A percentile compares a stretch with the other conserved stretches of the same genome.
These are phyloP conservation scores for Stereocaulon alpinum DNA, from an alignment of 495 filamentous ascomycete species.

Conservation along the genomic window DNA sequence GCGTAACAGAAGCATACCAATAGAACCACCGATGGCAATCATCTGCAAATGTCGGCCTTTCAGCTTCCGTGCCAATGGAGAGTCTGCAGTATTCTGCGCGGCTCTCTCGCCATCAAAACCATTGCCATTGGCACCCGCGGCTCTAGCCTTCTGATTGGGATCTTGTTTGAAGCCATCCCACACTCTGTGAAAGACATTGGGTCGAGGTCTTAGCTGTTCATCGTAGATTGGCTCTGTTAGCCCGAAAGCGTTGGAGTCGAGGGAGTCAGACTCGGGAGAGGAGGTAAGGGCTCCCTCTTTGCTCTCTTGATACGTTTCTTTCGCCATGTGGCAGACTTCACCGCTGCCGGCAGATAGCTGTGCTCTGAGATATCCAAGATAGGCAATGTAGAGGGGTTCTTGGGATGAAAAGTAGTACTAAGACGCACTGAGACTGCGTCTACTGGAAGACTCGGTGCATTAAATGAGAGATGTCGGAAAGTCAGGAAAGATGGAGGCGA, in stretches of 20 bases:
- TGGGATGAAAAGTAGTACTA: background rate
- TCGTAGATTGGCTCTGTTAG: conserved; percentile 9
- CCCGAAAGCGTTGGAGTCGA: conserved; percentile 14
- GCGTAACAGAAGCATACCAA: conserved; percentile 46
- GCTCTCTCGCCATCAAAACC: conserved; percentile 68
- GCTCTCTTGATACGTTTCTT: conserved; percentile 6
- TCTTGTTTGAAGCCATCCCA: conserved; percentile 77
- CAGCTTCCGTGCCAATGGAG: conserved; percentile 55
- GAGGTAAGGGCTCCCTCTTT: conserved; percentile 8
- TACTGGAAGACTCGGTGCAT: background rate
- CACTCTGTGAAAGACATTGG: conserved; percentile 31
- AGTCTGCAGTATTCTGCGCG: conserved; percentile 61
- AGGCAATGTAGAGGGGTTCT: conserved; percentile 4
- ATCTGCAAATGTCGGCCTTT: conserved; percentile 42
- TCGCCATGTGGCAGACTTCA: conserved; percentile 15
- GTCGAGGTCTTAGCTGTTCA: background rate
- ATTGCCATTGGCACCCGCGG: conserved; percentile 48
- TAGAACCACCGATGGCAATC: conserved; percentile 59
- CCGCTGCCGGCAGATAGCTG: conserved; percentile 2
- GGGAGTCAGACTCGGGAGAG: conserved; percentile 16
- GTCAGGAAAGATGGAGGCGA: background rate
- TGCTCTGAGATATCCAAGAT: conserved; percentile 15
- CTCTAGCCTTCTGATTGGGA: conserved; percentile 52
- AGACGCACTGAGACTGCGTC: background rate
- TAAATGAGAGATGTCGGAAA: background rate